Base-by-base conservation (phyloP, 352 stramenopile species). In the Phytopythium litorale region DNA sequence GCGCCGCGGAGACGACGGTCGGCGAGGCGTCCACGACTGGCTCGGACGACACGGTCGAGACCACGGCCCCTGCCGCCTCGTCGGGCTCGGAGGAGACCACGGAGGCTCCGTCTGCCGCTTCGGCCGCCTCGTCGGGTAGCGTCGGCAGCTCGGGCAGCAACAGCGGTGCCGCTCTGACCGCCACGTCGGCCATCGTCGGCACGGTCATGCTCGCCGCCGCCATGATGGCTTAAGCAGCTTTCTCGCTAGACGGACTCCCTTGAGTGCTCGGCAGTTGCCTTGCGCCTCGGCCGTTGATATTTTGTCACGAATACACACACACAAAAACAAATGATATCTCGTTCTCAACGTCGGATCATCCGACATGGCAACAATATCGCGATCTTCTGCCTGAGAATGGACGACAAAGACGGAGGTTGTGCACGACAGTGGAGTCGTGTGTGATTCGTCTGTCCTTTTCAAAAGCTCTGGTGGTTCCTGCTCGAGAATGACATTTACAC, bases 171-270 rank as follows among this genome's bases (percentile, higher is more conserved):
- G 45, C 38, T 15, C 18, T 63, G 19, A 45, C 60, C 30, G 60
- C 46, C 52, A 48, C 54, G 38, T 59, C 53, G 35, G 60, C 60
- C 21, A 19, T 50, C 32, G 60, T 43, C 28, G 52, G 43, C 52
- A 40, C 46, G 56, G 56, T 65, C 4, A 16, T 58, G 40, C 46
- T 55, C 49, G 53, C 45, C n/a, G 60, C 51, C 60, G 60, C 52
- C 28, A 56, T 58, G 37, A 45, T 60, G 51, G 43, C 54, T 12
- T 65, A 65, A 60, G 49, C 35, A n/a, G 40, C 0, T 8, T 18
- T 19, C 50, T 12, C 30, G 21, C 43, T 50, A 50, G 43, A 50
- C n/a, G 19, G 43, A 50, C 43, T 2, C 43, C n/a, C 7, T 2
- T 1, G 40, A 48, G 18, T 16, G 40, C 6, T 8, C 5, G 11